Conservation (phyloP, 2,329 filamentous ascomycete species). For the Lizonia empirigonia region DNA sequence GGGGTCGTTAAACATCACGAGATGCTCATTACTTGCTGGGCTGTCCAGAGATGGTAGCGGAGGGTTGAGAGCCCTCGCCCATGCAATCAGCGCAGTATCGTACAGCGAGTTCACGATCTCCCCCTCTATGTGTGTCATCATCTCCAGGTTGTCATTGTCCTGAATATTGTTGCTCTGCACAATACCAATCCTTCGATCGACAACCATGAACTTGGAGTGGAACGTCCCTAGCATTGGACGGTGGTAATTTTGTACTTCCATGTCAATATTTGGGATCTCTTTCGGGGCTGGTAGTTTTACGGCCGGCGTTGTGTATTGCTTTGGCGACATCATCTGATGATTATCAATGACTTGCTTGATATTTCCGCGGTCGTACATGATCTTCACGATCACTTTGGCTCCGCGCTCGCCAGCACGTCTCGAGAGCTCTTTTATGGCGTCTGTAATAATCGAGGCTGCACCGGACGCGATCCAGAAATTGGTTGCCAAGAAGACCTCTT, state of each 20-base stretch:
- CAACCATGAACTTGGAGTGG: slow-evolving; percentile 77
- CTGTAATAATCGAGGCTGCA: slow-evolving; percentile 69
- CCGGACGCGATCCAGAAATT: slow-evolving; percentile 77
- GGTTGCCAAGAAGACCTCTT: slow-evolving; percentile 75
- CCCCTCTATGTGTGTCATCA: slow-evolving; percentile 78
- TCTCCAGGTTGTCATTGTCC: slow-evolving; percentile 80
- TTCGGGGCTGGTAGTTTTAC: slow-evolving; percentile 66
- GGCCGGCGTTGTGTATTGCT: slow-evolving; percentile 60
- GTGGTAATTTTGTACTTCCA: slow-evolving; percentile 77
- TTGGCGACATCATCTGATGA: slow-evolving; percentile 64
- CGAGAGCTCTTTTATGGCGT: slow-evolving; percentile 72
- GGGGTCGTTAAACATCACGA: background rate
- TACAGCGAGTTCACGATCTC: slow-evolving; percentile 78
- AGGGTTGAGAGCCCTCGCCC: slow-evolving; percentile 68
- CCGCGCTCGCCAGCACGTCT: slow-evolving; percentile 64
- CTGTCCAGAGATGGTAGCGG: slow-evolving; percentile 61
- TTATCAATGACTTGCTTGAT: slow-evolving; percentile 68
- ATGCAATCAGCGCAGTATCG: slow-evolving; percentile 74
- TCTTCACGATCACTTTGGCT: slow-evolving; percentile 67
- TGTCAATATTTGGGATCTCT: slow-evolving; percentile 73
- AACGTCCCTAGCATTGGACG: slow-evolving; percentile 73
- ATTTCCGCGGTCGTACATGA: slow-evolving; percentile 76
- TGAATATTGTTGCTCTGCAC: slow-evolving; percentile 80
- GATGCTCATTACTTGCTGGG: slow-evolving; percentile 50
- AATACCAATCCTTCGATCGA: slow-evolving; percentile 72